Evolutionary conservation across 805 yeast species (phyloP).

Genomic region (Ogataea allantospora): DNA sequence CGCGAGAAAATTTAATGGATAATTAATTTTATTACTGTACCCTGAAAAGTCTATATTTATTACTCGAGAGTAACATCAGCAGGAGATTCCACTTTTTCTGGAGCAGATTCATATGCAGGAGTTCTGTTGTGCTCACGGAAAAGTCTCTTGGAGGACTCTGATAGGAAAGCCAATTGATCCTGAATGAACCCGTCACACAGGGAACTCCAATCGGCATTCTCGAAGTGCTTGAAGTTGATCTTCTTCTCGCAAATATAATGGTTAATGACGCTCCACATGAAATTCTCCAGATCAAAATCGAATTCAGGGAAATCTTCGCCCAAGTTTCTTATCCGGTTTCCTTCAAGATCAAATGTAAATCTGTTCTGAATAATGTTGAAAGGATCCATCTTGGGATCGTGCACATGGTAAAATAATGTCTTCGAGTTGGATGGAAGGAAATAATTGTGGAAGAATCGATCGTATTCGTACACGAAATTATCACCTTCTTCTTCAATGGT

Average conservation of each 20-base stretch:
- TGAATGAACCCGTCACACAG: slow-evolving; percentile 30
- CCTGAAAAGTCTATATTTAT: slow-evolving; percentile 6
- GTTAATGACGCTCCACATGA: slow-evolving; percentile 34
- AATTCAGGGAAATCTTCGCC: slow-evolving; percentile 35
- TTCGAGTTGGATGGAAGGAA: slow-evolving; percentile 31
- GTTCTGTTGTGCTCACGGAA: slow-evolving; percentile 18
- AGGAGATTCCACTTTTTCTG: slow-evolving; percentile 3
- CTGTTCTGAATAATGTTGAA: slow-evolving; percentile 36
- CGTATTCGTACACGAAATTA: slow-evolving; percentile 30
- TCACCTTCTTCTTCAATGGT: slow-evolving; percentile 26
- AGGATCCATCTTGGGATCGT: slow-evolving; percentile 56
- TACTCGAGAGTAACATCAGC: slow-evolving; percentile 4
- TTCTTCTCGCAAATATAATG: slow-evolving; percentile 34
- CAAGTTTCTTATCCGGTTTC: slow-evolving; percentile 32
- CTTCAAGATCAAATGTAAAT: slow-evolving; percentile 30
- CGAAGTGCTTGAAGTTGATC: slow-evolving; percentile 25
- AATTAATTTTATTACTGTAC: slow-evolving; percentile 3
- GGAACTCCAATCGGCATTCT: slow-evolving; percentile 18
- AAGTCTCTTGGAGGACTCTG: slow-evolving; percentile 23
- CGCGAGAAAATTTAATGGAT: slow-evolving; percentile 4
- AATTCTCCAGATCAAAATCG: slow-evolving; percentile 34
- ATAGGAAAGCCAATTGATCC: slow-evolving; percentile 28
- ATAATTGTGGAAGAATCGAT: slow-evolving; percentile 24
- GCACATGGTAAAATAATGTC: slow-evolving; percentile 44
- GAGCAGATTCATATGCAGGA: slow-evolving; percentile 1